phyloP scores from a whole-genome alignment of 805 yeast genomes.

The Candida ficus region DNA sequence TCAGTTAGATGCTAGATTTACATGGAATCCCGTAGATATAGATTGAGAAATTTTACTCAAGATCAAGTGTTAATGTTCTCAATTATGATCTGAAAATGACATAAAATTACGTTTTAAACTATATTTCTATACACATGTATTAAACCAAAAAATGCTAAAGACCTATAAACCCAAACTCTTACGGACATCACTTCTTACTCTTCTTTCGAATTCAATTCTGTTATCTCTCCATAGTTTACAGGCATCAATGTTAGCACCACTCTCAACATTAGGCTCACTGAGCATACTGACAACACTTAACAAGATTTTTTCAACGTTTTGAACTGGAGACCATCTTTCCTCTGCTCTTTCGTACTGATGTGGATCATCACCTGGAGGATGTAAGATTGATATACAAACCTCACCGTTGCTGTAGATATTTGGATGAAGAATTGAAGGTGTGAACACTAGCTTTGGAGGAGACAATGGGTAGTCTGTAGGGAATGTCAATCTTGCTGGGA shows the following conservation, averaged over 20 bases:
- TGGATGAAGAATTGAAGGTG: slow-evolving; percentile 86
- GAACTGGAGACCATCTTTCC: slow-evolving; percentile 98
- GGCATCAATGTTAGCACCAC: slow-evolving; percentile 86
- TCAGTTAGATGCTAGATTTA: no score
- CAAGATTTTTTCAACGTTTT: slow-evolving; percentile 93
- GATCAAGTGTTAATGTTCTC: no score
- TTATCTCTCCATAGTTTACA: slow-evolving; percentile 88
- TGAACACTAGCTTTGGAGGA: slow-evolving; percentile 72
- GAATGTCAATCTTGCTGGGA: slow-evolving; percentile 66
- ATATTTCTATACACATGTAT: no score
- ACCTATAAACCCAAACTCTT: slow-evolving; percentile 61
- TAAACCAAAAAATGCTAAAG: no score
- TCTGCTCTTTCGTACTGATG: slow-evolving; percentile 92
- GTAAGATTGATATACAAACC: slow-evolving; percentile 92
- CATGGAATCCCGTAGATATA: no score
- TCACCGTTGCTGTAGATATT: slow-evolving; percentile 92
- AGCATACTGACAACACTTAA: slow-evolving; percentile 92
- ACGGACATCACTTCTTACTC: slow-evolving; percentile 63
- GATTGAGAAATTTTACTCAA: no score
- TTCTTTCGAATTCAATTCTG: slow-evolving; percentile 57
- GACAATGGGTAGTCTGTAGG: slow-evolving; percentile 79
- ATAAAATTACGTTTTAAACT: no score
- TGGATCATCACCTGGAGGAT: slow-evolving; percentile 97
- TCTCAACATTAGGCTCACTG: slow-evolving; percentile 94
- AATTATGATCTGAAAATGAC: no score